phyloP scores from a whole-genome alignment of 352 stramenopile genomes.

The Phytophthora tentaculata region DNA sequence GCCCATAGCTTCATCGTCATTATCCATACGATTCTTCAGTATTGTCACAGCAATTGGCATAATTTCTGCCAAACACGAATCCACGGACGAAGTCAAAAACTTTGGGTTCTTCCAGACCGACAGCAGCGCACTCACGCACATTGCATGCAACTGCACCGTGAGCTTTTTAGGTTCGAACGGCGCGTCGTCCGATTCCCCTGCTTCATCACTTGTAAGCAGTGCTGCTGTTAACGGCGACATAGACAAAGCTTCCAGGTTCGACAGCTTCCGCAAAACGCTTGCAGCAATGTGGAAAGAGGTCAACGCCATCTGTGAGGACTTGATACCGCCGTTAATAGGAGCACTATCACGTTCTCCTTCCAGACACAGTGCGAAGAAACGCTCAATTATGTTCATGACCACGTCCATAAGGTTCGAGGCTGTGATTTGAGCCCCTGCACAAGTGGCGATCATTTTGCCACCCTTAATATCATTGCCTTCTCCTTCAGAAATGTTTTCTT shows the following conservation, averaged over 20 bases:
- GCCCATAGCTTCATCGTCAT: constrained; percentile 30
- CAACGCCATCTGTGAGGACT: constrained; percentile 62
- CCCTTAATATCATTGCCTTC: constrained; percentile 9
- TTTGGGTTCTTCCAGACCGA: constrained; percentile 65
- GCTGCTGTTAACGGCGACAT: constrained; percentile 68
- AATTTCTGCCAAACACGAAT: constrained; percentile 65
- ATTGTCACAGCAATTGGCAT: constrained; percentile 77
- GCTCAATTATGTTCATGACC: constrained; percentile 59
- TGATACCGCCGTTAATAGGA: constrained; percentile 6
- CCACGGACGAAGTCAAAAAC: constrained; percentile 48
- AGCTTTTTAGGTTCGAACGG: constrained; percentile 61
- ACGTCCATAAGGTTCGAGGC: constrained; percentile 58
- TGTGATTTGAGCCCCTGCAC: constrained; percentile 36
- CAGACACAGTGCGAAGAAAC: constrained; percentile 41
- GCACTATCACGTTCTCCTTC: constrained; percentile 20
- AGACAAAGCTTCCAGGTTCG: constrained; percentile 72
- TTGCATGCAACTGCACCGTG: constrained; percentile 64
- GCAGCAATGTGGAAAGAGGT: constrained; percentile 75
- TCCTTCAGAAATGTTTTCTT: constrained; percentile 19
- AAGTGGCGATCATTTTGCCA: constrained; percentile 36
- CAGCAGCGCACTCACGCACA: constrained; percentile 63
- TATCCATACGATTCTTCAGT: constrained; percentile 79
- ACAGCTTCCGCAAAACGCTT: constrained; percentile 63
- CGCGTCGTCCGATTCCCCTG: constrained; percentile 29
- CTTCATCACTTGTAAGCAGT: constrained; percentile 60